Evolutionary conservation across 306 rosid genomes (phyloP).

Genomic region (Quercus suber): DNA sequence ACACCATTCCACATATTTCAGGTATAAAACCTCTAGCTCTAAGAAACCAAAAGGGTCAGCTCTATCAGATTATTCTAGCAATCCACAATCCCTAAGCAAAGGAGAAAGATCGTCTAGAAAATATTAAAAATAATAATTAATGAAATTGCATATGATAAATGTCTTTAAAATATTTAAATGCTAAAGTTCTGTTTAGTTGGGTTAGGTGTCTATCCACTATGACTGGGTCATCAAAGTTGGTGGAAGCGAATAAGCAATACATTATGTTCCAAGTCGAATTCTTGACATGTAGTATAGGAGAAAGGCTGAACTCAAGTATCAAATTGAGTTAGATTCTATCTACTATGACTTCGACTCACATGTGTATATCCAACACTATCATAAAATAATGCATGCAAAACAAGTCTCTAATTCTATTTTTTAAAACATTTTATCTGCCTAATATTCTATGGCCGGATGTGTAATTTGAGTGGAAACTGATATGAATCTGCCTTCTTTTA

Average conservation of each 20-base stretch:
- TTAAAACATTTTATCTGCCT: not conserved
- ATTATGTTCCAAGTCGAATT: no score
- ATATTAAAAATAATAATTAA: no score
- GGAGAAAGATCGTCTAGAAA: not conserved
- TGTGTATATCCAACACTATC: no score
- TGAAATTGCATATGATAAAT: not conserved
- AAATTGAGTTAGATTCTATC: no score
- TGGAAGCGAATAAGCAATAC: no score
- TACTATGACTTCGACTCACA: no score
- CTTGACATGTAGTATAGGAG: no score
- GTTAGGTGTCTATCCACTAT: not conserved
- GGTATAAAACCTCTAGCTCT: not conserved
- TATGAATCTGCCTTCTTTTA: not conserved
- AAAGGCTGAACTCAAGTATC: no score
- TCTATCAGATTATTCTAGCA: not conserved
- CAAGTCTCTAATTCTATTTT: not conserved
- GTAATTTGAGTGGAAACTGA: not conserved
- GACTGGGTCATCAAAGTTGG: no score
- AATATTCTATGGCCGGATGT: not conserved
- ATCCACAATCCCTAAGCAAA: not conserved
- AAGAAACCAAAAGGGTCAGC: not conserved
- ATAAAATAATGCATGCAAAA: not conserved
- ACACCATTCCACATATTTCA: not conserved
- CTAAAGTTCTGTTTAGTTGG: not conserved
- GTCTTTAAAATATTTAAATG: not conserved